Base-by-base conservation (phyloP, 768 basidiomycete genomes). In the Tricholoma flavovirens region DNA sequence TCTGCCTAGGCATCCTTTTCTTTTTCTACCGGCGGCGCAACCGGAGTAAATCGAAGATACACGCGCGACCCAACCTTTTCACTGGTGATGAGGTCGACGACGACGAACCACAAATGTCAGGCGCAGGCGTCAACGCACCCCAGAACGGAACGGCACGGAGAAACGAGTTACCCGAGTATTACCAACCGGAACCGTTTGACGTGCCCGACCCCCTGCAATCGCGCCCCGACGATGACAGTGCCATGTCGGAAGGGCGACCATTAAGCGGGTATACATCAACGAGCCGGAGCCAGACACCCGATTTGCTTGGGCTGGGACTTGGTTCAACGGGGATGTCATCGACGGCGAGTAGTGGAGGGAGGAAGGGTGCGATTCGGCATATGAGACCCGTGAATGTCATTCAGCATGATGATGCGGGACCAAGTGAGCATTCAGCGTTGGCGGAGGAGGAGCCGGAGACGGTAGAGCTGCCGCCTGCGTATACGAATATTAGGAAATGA, bases 401-500 rank as follows among this genome's bases (percentile, higher is more conserved):
- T 45, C 90, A 92, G 69, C 90, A 93, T 62, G 88, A 91, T 60
- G 90, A 93, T 65, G 90, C 87, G 0, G 90, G 90, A 1, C 79
- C 83, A 5, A 78, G 77, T 55, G 69, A 67, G 33, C 57, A 65
- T 3, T 40, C 55, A 57, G 60, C 53, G 40, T 63, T 50, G 55
- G 67, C 66, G 43, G 69, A 65, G 14, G 71, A 69, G 15, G 80
- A 83, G 60, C 66, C 80, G 14, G 90, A 88, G 69, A 90, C 88
- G 42, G 82, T 93, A 46, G 90, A 93, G 69, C 76, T 93, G 49
- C 90, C 90, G 12, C 90, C 90, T 1, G 88, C 88, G 29, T 93
- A 93, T 69, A 89, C 86, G 24, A 81, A 87, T 58, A 75, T 91
- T 49, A 69, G 71, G 56, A 74, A 61, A 21, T 63, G 51, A n/a